Conservation (phyloP, 169 alveolate genomes). For the Perkinsus marinus region DNA sequence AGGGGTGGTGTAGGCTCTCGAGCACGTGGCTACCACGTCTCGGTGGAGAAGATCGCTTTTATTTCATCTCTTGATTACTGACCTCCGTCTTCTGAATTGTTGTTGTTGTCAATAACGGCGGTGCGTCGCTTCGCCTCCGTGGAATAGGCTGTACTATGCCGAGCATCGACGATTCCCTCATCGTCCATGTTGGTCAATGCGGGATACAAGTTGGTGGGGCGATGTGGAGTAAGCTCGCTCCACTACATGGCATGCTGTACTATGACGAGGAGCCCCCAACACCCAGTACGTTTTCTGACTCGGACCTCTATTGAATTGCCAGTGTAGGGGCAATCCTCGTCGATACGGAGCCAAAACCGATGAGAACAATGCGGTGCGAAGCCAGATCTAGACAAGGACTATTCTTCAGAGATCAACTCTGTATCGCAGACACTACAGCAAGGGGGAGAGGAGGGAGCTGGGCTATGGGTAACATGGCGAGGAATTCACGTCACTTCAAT, state of each 20-base stretch:
- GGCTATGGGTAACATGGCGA: background rate
- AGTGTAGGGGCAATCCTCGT: background rate
- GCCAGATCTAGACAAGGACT: background rate
- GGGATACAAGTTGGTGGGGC: background rate
- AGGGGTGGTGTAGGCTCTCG: too few species aligned
- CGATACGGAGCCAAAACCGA: background rate
- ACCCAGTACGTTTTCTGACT: background rate
- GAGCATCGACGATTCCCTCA: background rate
- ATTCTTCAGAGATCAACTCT: background rate
- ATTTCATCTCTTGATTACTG: too few species aligned
- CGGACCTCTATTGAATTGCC: background rate
- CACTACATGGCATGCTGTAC: background rate
- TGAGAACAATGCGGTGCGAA: background rate
- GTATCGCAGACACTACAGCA: background rate
- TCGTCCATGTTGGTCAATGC: background rate
- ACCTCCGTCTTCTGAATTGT: too few species aligned
- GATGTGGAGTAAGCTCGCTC: background rate
- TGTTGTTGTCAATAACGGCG: too few species aligned
- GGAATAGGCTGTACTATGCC: background rate
- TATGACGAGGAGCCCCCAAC: background rate
- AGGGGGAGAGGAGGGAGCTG: background rate
- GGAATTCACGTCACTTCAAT: too few species aligned
- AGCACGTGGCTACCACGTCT: too few species aligned
- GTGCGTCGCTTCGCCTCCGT: too few species aligned
- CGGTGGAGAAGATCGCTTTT: too few species aligned